Evolutionary conservation across 345 rosid genomes (phyloP), one percentile per base, ranked within the genome.

Genomic region (Hevea brasiliensis): DNA sequence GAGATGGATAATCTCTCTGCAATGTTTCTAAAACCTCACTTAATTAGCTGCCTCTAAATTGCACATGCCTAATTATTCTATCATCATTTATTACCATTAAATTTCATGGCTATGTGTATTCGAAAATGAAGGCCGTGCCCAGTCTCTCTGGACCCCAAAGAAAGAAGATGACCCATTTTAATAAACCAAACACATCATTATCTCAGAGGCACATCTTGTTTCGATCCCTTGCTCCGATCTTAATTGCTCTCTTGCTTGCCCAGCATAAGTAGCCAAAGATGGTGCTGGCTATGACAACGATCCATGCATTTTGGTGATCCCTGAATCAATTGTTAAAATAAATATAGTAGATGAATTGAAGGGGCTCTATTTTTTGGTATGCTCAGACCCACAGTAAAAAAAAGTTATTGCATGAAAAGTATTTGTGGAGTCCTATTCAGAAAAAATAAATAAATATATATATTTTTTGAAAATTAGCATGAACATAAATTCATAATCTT

Each of bases 131-230:
- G 37, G 71, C n/a, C 29, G 61, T 40, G 84, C 75, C 63, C 54
- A 59, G 87, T 78, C 87, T 68, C 78, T 32, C 84, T 75, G 35
- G 81, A 64, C 80, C 75, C 74, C 71, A 44, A 48, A 70, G 58
- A 71, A 68, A 68, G 68, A 69, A 55, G 64, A 75, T 65, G 67
- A 11, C 73, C n/a, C 40, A 29, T 76, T 76, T 70, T 68, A 79
- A 65, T 66, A 69, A 72, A 65, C 80, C 82, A 78, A 69, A 71
- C 6, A 67, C n/a, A 67, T 60, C 72, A 64, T 72, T 41, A 48
- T 70, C 71, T 65, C 74, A 42, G 53, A 37, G 57, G 23, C 57
- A 51, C 60, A 3, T 66, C 61, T 67, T 37, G 24, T 61, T 60
- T 1, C 13, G 10, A 54, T 23, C 40, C 13, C 14, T 26, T 18